Base-by-base conservation (phyloP, 805 yeast species). In the Isabelozyma gotoi region DNA sequence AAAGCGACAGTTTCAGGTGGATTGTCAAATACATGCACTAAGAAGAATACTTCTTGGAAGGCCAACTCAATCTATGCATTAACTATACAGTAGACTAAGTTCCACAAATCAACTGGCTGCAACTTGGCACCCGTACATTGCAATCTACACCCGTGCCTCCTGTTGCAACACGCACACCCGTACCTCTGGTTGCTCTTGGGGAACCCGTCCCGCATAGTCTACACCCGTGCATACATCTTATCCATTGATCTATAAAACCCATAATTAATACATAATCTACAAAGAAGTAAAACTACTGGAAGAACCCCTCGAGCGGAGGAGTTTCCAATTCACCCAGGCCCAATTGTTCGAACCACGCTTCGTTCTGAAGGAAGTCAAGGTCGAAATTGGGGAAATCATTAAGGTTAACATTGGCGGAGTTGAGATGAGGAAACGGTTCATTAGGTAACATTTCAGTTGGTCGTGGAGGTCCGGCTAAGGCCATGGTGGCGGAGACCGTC, bases 361-460 rank as follows among this genome's bases (percentile, higher is more conserved):
- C 66, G 41, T 60, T 64, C 32, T 54, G 56, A 40, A 65, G 50
- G 42, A 64, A 55, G 42, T 67, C 70, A 35, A 65, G 57, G 42
- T 63, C 62, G 45, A 64, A 60, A 18, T 65, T 14, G 19, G 27
- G 29, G 17, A 29, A 19, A 31, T 42, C 39, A 24, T 36, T 36
- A 12, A 36, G 20, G 19, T 36, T 36, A 24, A 36, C 15, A 6
- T 15, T 19, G n/a, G n/a, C 8, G 7, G 15, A 15, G n/a, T 7
- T n/a, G 29, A 24, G 29, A n/a, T 24, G 8, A n/a, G 29, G n/a
- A 10, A 24, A 24, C 5, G 29, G 29, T n/a, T 24, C 29, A n/a
- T 24, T 10, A 7, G 29, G n/a, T n/a, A n/a, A 10, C 29, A 24
- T 3, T 24, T 24, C 29, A n/a, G 12, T 7, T 4, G 29, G 29